phyloP scores from a whole-genome alignment of 139 green algal genomes.

The Spirogloea muscicola region DNA sequence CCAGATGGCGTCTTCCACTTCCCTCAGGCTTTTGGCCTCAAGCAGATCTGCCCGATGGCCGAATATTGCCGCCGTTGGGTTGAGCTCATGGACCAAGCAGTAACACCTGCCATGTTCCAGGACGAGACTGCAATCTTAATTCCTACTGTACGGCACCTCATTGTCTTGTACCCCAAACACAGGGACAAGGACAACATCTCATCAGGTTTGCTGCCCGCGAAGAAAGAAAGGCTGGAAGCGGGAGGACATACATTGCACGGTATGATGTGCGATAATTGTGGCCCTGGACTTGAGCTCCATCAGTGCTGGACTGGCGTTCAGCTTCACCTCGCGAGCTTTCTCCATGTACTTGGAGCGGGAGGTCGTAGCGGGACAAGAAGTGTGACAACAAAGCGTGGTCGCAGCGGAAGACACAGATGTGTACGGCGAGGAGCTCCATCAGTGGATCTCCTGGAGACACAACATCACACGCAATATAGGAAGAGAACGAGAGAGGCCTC shows the following conservation, averaged over 20 bases:
- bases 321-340: too few species aligned
- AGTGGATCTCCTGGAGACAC: slow-evolving; percentile 21
- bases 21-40: slow-evolving; percentile 5
- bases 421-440: slow-evolving; percentile 24
- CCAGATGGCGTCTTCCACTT: slow-evolving; percentile 9
- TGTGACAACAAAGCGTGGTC: neutral
- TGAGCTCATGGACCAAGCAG: slow-evolving; percentile 3
- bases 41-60: slow-evolving; percentile 5
- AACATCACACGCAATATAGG: neutral
- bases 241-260: slow-evolving; percentile 16
- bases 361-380: slow-evolving; percentile 9
- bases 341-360: neutral
- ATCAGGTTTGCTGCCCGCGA: neutral
- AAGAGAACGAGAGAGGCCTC: neutral
- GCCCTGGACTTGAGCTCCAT: too few species aligned
- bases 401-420: slow-evolving; percentile 18
- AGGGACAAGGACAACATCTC: too few species aligned
- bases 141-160: neutral
- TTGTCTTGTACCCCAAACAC: neutral
- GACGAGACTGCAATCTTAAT: neutral
- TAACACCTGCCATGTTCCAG: slow-evolving; percentile 8
- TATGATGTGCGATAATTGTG: slow-evolving; percentile 10
- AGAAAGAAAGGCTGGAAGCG: neutral
- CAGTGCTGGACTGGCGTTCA: too few species aligned
- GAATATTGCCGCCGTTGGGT: slow-evolving; percentile 1